phyloP scores from a whole-genome alignment of 1,139 yeast genomes.

The Pichia sp. region DNA sequence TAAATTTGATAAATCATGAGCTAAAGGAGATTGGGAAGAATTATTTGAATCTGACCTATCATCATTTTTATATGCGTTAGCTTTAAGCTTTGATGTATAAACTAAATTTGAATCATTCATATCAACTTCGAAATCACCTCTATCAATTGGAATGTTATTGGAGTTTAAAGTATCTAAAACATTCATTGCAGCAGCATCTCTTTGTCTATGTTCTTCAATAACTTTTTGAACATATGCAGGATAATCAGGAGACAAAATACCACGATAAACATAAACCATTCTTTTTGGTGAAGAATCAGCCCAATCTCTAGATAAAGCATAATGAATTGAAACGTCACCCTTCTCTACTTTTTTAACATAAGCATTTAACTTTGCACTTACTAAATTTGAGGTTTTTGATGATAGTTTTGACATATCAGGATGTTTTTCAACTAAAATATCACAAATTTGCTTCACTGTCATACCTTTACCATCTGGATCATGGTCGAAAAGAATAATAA shows the following conservation, averaged over 20 bases:
- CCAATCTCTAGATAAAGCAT: conserved; percentile 80
- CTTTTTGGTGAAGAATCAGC: conserved; percentile 83
- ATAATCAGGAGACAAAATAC: conserved; percentile 64
- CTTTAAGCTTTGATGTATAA: conserved; percentile 6
- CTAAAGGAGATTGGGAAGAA: conserved; percentile 6
- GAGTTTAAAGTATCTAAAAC: neutral
- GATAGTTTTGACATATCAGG: conserved; percentile 78
- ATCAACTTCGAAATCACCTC: conserved; percentile 9
- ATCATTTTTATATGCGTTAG: neutral
- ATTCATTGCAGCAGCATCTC: conserved; percentile 26
- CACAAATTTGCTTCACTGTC: conserved; percentile 83
- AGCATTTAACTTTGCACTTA: conserved; percentile 75
- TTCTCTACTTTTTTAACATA: conserved; percentile 76
- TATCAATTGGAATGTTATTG: conserved; percentile 10
- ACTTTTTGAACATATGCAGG: conserved; percentile 61
- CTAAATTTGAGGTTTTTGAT: conserved; percentile 75
- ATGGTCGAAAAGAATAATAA: conserved; percentile 59
- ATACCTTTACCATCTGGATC: conserved; percentile 68
- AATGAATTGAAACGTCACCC: conserved; percentile 64
- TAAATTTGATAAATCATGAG: conserved; percentile 11
- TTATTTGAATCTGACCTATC: neutral
- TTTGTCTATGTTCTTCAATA: conserved; percentile 29
- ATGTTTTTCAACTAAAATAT: conserved; percentile 60
- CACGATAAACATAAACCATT: conserved; percentile 83
- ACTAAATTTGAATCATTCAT: conserved; percentile 8